A percentile compares a stretch with the other conserved stretches of the same genome.
Conservation (phyloP, 2,329 filamentous ascomycete genomes). For the Dryadomyces sulphureus region DNA sequence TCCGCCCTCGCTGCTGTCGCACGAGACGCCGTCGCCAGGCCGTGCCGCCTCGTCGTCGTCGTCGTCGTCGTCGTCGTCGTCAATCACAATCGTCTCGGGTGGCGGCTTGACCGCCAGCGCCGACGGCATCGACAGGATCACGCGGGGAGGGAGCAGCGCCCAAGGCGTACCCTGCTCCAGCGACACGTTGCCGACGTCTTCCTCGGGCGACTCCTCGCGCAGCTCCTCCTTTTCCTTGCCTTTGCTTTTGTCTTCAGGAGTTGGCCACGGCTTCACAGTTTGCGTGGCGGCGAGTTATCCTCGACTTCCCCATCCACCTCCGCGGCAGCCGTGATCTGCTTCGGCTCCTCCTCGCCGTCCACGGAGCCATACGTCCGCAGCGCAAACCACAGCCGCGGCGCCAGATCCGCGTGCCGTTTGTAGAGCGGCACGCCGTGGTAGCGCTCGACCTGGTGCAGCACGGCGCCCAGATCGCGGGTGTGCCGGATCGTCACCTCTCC, state of each 20-base stretch:
- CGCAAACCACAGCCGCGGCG: background rate
- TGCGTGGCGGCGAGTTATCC: background rate
- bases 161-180: too few species aligned
- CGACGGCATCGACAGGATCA: too few species aligned
- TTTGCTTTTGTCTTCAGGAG: background rate
- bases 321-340: background rate
- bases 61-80: background rate
- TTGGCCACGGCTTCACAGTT: too few species aligned
- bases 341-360: background rate
- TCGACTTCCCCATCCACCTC: background rate
- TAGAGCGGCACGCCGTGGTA: constrained; percentile 1
- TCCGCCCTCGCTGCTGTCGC: background rate
- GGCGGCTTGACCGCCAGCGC: background rate
- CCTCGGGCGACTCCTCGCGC: too few species aligned
- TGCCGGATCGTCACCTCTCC: background rate
- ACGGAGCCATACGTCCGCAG: background rate
- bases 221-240: background rate
- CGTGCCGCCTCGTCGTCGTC: too few species aligned
- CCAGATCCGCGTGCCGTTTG: background rate
- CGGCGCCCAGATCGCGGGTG: background rate
- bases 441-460: background rate
- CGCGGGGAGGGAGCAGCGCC: too few species aligned
- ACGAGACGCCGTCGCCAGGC: too few species aligned
- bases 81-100: background rate
- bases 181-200: background rate